Percentiles rank a stretch among this genome's conserved stretches.
These are phyloP conservation scores for Pezicula rhizophila DNA, from an alignment of 2,329 filamentous ascomycete species.

Conservation along the genomic window DNA sequence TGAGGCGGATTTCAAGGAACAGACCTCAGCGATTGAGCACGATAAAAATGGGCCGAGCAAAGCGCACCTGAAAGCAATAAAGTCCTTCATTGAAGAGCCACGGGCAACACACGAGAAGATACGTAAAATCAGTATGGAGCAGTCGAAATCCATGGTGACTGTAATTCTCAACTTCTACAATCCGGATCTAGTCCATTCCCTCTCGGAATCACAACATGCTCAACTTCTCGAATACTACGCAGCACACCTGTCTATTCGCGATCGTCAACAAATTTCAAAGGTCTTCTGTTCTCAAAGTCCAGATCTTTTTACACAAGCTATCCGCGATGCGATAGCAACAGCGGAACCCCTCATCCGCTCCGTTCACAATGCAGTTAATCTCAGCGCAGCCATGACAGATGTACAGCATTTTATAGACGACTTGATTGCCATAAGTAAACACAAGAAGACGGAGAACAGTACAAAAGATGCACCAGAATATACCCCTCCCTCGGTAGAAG, in stretches of 20 bases:
- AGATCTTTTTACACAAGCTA: slow-evolving; percentile 63
- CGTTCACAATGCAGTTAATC: slow-evolving; percentile 65
- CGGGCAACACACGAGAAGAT: slow-evolving; percentile 52
- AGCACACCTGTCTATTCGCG: slow-evolving; percentile 63
- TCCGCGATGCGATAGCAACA: slow-evolving; percentile 58
- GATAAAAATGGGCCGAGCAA: slow-evolving; percentile 52
- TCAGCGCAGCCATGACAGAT: slow-evolving; percentile 62
- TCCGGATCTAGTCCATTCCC: slow-evolving; percentile 34
- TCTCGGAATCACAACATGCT: slow-evolving; percentile 56
- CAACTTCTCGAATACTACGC: slow-evolving; percentile 65
- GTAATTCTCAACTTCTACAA: slow-evolving; percentile 55
- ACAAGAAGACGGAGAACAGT: slow-evolving; percentile 12
- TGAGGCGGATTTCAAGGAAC: slow-evolving; percentile 61
- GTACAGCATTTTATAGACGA: slow-evolving; percentile 65
- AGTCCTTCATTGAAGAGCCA: slow-evolving; percentile 46
- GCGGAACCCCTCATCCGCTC: slow-evolving; percentile 71
- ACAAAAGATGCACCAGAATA: slow-evolving; percentile 24
- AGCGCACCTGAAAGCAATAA: slow-evolving; percentile 55
- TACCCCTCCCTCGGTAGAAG: slow-evolving; percentile 54
- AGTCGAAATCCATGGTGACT: slow-evolving; percentile 54
- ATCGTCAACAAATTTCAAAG: slow-evolving; percentile 64
- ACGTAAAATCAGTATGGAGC: slow-evolving; percentile 47
- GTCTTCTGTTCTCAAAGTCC: slow-evolving; percentile 63
- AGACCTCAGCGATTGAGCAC: slow-evolving; percentile 58
- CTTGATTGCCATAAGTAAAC: slow-evolving; percentile 48